Evolutionary conservation across 176 grass and related monocot genomes (phyloP).

Genomic region (Areca catechu): DNA sequence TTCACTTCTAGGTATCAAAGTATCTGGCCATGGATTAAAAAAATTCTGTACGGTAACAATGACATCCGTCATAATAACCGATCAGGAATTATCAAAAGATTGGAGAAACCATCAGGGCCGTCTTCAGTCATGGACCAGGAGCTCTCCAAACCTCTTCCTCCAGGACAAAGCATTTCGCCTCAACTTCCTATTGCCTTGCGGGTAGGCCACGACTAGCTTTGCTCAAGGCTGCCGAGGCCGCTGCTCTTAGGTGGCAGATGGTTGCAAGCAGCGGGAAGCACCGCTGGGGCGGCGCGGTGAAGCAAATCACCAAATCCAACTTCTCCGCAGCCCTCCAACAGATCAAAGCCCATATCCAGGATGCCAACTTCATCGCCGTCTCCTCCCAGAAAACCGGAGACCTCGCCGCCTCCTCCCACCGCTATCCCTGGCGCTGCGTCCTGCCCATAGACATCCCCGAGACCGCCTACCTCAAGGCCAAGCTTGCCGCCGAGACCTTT

Average conservation of each 20-base stretch:
- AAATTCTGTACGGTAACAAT: too few species aligned
- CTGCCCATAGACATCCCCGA: slow-evolving; percentile 62
- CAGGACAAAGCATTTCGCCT: too few species aligned
- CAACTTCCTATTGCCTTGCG: too few species aligned
- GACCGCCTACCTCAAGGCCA: slow-evolving; percentile 78
- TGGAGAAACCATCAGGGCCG: too few species aligned
- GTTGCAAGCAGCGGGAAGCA: slow-evolving; percentile 12
- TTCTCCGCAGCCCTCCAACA: slow-evolving; percentile 49
- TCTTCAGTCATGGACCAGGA: too few species aligned
- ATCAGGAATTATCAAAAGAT: too few species aligned
- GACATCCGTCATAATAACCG: too few species aligned
- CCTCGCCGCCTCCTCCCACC: slow-evolving; percentile 15
- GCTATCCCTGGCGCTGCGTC: slow-evolving; percentile 35
- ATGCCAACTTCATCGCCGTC: slow-evolving; percentile 60
- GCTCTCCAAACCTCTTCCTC: too few species aligned
- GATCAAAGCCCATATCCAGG: slow-evolving; percentile 32
- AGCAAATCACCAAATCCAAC: slow-evolving; percentile 69
- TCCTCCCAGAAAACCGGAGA: slow-evolving; percentile 29
- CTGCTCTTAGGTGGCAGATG: background rate
- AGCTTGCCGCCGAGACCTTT: slow-evolving; percentile 69
- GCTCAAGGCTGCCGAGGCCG: too few species aligned
- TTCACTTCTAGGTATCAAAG: too few species aligned
- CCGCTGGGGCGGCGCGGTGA: slow-evolving; percentile 15
- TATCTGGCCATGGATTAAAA: too few species aligned
- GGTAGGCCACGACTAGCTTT: too few species aligned